Conservation (phyloP, 2,329 filamentous ascomycete species). For the Penicillium freii region DNA sequence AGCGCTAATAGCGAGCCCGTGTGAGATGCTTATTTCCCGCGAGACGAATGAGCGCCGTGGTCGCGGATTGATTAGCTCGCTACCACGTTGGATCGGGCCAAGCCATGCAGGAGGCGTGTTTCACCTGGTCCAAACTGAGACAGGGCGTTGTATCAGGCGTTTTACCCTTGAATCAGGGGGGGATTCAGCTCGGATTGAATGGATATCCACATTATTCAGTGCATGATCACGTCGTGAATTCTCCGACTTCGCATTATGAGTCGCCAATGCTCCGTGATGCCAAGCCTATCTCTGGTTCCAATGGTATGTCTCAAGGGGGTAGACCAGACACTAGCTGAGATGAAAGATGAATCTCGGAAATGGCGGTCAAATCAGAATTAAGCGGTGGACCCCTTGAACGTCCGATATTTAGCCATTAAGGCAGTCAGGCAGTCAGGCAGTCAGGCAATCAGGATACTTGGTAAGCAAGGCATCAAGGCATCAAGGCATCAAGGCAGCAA, state of each 20-base stretch:
- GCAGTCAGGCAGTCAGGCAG: neutral
- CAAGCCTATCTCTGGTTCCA: neutral
- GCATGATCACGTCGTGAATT: neutral
- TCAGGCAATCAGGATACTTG: neutral
- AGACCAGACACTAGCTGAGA: neutral
- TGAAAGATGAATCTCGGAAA: neutral
- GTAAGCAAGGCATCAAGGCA: neutral
- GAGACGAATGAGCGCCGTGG: constrained; percentile 23
- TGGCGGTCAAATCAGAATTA: neutral
- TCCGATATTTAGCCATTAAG: neutral
- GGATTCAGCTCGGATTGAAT: neutral
- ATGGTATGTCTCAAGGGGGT: neutral
- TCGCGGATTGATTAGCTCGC: constrained; percentile 23
- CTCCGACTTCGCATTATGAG: neutral
- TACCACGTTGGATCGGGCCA: constrained; percentile 13
- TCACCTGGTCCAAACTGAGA: constrained; percentile 5
- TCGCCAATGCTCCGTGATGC: neutral
- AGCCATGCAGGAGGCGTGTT: constrained; percentile 13
- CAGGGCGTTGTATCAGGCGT: neutral
- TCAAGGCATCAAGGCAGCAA: neutral
- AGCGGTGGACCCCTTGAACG: neutral
- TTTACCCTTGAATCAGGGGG: neutral
- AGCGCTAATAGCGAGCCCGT: constrained; percentile 9
- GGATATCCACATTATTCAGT: neutral
- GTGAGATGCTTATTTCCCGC: constrained; percentile 27